phyloP scores from a whole-genome alignment of 805 yeast species.

The Kazachstania africana region DNA sequence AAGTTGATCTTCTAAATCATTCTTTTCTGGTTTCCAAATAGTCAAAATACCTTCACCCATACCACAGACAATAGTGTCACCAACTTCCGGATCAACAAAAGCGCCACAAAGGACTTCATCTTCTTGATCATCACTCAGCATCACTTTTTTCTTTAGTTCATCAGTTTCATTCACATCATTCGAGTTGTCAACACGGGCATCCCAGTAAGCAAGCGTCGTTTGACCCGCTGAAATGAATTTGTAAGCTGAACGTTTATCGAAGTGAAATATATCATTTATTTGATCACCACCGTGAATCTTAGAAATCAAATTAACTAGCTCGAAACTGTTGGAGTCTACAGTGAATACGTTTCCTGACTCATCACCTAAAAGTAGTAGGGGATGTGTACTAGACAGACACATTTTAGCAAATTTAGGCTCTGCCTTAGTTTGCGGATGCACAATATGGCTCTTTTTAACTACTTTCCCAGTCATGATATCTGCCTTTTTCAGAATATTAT shows the following conservation, averaged over 20 bases:
- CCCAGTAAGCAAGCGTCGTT: slow-evolving; percentile 68
- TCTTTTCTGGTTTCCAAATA: slow-evolving; percentile 67
- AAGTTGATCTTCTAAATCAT: slow-evolving; percentile 65
- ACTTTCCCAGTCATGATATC: slow-evolving; percentile 66
- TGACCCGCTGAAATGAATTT: slow-evolving; percentile 74
- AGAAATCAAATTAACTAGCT: slow-evolving; percentile 36
- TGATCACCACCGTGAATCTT: slow-evolving; percentile 64
- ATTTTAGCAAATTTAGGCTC: slow-evolving; percentile 25
- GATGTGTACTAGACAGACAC: slow-evolving; percentile 26
- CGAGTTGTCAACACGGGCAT: slow-evolving; percentile 37
- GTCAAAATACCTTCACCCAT: slow-evolving; percentile 88
- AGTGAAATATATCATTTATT: slow-evolving; percentile 58
- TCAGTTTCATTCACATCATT: slow-evolving; percentile 12
- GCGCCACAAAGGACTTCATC: slow-evolving; percentile 79
- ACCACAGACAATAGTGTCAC: slow-evolving; percentile 61
- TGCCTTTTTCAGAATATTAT: slow-evolving; percentile 67
- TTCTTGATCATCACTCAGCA: slow-evolving; percentile 78
- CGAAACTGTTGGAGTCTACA: slow-evolving; percentile 45
- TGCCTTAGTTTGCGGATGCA: too few relatives aligned
- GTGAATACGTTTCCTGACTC: slow-evolving; percentile 63
- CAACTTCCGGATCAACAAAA: slow-evolving; percentile 51
- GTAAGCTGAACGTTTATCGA: slow-evolving; percentile 56
- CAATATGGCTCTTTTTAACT: slow-evolving; percentile 31
- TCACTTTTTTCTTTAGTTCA: slow-evolving; percentile 37
- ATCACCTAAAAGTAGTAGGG: slow-evolving; percentile 42